Conservation (phyloP, 805 yeast species). For the Cyberlindnera euphorbiiphila region DNA sequence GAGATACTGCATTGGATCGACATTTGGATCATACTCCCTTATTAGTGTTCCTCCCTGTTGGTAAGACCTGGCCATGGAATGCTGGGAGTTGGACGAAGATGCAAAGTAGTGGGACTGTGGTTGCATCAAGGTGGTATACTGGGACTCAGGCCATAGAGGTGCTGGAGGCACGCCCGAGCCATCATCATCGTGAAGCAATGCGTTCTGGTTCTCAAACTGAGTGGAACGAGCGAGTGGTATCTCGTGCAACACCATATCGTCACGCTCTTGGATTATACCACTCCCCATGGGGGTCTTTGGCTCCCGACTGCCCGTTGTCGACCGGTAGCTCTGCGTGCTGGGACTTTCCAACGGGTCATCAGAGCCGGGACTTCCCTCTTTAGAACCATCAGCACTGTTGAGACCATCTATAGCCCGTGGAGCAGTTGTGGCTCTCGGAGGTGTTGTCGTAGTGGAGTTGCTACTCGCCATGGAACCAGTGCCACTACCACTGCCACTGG, state of each 20-base stretch:
- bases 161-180: not conserved
- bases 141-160: conserved; percentile 6
- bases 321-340: conserved; percentile 6
- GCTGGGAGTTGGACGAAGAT: not conserved
- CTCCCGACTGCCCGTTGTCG: conserved; percentile 5
- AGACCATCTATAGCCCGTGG: not conserved
- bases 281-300: conserved; percentile 4
- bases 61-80: not conserved
- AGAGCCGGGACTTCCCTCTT: not conserved
- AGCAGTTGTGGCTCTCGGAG: conserved; percentile 3
- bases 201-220: not conserved
- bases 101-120: conserved; percentile 8
- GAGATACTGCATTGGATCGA: conserved; percentile 18
- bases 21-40: not conserved
- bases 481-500: too few relatives aligned
- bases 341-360: not conserved
- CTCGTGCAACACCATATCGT: conserved; percentile 6
- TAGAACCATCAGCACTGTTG: not conserved
- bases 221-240: conserved; percentile 2
- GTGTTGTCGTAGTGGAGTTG: conserved; percentile 6
- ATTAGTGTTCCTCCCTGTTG: not conserved
- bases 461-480: conserved; percentile 8
- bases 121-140: not conserved
- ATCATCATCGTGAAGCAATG: not conserved
- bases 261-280: not conserved